Percentiles rank a stretch among this genome's conserved stretches.
Conservation (phyloP, 1,284 basidiomycete species). For the Pisolithus thermaeus region DNA sequence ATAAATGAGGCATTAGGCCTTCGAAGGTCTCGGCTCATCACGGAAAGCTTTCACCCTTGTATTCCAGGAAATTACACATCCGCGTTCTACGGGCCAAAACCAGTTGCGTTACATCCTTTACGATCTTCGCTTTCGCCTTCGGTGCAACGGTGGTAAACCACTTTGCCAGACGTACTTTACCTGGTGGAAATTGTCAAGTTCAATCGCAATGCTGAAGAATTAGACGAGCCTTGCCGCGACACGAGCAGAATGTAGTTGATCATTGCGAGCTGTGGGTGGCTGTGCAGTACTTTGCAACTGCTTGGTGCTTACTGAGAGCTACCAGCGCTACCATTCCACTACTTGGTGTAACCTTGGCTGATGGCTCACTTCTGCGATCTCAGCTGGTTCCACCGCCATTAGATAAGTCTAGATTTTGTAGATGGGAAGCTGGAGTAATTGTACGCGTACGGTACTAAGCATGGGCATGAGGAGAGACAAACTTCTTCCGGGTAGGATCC, state of each 20-base stretch:
- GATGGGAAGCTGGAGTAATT: too few relatives aligned
- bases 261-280: constrained; percentile 41
- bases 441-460: too few relatives aligned
- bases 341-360: too few relatives aligned
- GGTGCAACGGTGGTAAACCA: constrained; percentile 97
- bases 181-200: constrained; percentile 35
- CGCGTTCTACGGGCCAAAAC: constrained; percentile 92
- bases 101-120: constrained; percentile 98
- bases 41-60: constrained; percentile 71
- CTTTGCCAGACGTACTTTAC: constrained; percentile 97
- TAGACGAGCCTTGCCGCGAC: constrained; percentile 78
- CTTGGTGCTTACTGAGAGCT: too few relatives aligned
- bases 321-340: too few relatives aligned
- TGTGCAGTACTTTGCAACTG: constrained; percentile 9
- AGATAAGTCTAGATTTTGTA: too few relatives aligned
- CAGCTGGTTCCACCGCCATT: too few relatives aligned
- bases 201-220: background rate
- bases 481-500: too few relatives aligned
- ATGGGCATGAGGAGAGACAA: too few relatives aligned
- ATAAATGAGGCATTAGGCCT: background rate
- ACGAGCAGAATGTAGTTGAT: constrained; percentile 90
- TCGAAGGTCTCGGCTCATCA: background rate
- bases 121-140: constrained; percentile 95
- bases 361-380: too few relatives aligned
- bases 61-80: constrained; percentile 99